Conservation (phyloP, 2,329 filamentous ascomycete species). For the Penicillium verrucosum region DNA sequence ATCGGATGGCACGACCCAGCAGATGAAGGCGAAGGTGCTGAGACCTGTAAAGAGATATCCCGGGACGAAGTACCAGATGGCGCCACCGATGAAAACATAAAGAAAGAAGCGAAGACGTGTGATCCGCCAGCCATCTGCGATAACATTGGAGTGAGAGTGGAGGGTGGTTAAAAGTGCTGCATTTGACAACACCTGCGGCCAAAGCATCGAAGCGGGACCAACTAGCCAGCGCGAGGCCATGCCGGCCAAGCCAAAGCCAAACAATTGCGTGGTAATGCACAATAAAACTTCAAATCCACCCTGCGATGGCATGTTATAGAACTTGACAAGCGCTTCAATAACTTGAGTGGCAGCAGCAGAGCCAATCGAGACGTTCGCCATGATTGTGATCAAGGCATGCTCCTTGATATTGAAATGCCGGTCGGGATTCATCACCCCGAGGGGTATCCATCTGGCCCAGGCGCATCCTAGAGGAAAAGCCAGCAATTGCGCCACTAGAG, state of each 20-base stretch:
- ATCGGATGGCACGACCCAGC: constrained; percentile 67
- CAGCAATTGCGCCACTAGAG: constrained; percentile 43
- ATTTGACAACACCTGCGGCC: constrained; percentile 56
- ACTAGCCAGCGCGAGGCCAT: constrained; percentile 58
- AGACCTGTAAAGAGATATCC: constrained; percentile 67
- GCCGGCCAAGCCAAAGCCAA: constrained; percentile 63
- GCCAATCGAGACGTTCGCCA: constrained; percentile 49
- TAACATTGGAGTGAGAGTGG: constrained; percentile 31
- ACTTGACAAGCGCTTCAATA: constrained; percentile 43
- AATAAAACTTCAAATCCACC: constrained; percentile 61
- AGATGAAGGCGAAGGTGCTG: constrained; percentile 67
- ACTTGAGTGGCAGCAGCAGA: constrained; percentile 41
- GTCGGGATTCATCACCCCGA: constrained; percentile 44
- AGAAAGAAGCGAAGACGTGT: constrained; percentile 39
- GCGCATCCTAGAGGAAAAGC: constrained; percentile 45
- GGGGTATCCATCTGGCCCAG: constrained; percentile 38
- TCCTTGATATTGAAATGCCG: constrained; percentile 42
- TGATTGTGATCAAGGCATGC: constrained; percentile 45
- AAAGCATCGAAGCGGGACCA: constrained; percentile 61
- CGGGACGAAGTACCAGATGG: constrained; percentile 47
- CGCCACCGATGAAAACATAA: constrained; percentile 31
- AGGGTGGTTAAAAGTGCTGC: constrained; percentile 46
- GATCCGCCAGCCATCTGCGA: constrained; percentile 44
- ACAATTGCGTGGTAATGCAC: constrained; percentile 59
- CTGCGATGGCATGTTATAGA: constrained; percentile 56